Conservation (phyloP, 2,329 filamentous ascomycete species). For the Penicillium sclerotigenum region DNA sequence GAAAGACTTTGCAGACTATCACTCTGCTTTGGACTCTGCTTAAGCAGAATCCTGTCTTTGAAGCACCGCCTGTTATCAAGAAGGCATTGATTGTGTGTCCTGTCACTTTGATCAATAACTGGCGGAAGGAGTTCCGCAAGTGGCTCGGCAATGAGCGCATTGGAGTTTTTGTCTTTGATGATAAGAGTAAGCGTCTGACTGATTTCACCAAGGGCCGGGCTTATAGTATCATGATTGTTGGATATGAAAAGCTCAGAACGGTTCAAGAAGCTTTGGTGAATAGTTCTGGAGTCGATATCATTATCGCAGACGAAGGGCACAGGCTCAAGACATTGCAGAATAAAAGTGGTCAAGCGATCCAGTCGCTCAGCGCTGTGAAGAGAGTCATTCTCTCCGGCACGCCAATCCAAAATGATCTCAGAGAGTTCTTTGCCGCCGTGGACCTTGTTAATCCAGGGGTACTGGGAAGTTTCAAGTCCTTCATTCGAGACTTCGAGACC, state of each 20-base stretch:
- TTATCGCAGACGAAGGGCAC: slow-evolving; percentile 68
- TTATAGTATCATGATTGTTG: slow-evolving; percentile 70
- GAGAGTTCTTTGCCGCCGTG: slow-evolving; percentile 65
- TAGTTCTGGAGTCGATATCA: slow-evolving; percentile 63
- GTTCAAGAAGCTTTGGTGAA: slow-evolving; percentile 65
- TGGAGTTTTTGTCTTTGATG: slow-evolving; percentile 64
- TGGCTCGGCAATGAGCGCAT: slow-evolving; percentile 70
- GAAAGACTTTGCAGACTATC: slow-evolving; percentile 72
- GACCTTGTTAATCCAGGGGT: slow-evolving; percentile 67
- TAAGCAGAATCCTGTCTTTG: slow-evolving; percentile 67
- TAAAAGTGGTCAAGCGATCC: slow-evolving; percentile 64
- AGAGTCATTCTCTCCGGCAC: slow-evolving; percentile 65
- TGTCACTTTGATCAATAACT: slow-evolving; percentile 69
- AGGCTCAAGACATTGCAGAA: slow-evolving; percentile 66
- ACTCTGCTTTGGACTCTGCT: slow-evolving; percentile 67
- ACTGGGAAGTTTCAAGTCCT: slow-evolving; percentile 59
- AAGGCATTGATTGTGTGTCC: slow-evolving; percentile 72
- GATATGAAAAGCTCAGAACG: slow-evolving; percentile 66
- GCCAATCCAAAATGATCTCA: slow-evolving; percentile 65
- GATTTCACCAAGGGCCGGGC: slow-evolving; percentile 67
- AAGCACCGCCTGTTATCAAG: slow-evolving; percentile 59
- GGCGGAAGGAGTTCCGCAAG: slow-evolving; percentile 69
- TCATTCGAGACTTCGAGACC: slow-evolving; percentile 62
- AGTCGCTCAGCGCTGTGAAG: slow-evolving; percentile 59
- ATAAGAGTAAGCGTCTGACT: slow-evolving; percentile 58